phyloP scores from a whole-genome alignment of 257 asterid species.

The Rehmannia glutinosa region DNA sequence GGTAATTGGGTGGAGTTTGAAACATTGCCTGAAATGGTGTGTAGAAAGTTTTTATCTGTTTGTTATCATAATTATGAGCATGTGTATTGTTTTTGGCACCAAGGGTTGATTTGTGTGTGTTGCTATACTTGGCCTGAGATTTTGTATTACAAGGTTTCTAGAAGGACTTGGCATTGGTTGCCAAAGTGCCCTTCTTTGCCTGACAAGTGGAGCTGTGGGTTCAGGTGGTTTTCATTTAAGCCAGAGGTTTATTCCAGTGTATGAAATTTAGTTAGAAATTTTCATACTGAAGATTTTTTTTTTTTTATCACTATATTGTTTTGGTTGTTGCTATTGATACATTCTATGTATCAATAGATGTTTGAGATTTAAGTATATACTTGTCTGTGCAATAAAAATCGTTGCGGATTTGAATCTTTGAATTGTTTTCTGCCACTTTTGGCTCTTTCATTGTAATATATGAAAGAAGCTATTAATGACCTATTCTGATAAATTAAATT shows the following conservation, averaged over 20 bases:
- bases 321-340: not conserved
- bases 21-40: constrained; percentile 56
- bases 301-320: not conserved
- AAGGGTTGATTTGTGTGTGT: constrained; percentile 65
- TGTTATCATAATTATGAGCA: constrained; percentile 82
- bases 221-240: constrained; percentile 74
- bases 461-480: no score
- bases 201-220: constrained; percentile 85
- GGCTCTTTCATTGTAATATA: no score
- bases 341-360: no score
- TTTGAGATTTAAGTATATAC: no score
- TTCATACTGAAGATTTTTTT: no score
- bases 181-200: constrained; percentile 72
- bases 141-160: constrained; percentile 46
- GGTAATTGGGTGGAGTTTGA: constrained; percentile 51
- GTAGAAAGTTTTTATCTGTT: constrained; percentile 53
- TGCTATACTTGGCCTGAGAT: constrained; percentile 88
- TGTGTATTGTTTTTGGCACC: constrained; percentile 76
- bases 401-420: not conserved
- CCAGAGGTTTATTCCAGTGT: constrained; percentile 46
- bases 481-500: not conserved
- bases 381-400: not conserved
- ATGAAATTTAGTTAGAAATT: not conserved
- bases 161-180: constrained; percentile 85
- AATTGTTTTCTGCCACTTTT: not conserved